phyloP scores from a whole-genome alignment of 2,329 filamentous ascomycete species.

The Trichophyton rubrum region DNA sequence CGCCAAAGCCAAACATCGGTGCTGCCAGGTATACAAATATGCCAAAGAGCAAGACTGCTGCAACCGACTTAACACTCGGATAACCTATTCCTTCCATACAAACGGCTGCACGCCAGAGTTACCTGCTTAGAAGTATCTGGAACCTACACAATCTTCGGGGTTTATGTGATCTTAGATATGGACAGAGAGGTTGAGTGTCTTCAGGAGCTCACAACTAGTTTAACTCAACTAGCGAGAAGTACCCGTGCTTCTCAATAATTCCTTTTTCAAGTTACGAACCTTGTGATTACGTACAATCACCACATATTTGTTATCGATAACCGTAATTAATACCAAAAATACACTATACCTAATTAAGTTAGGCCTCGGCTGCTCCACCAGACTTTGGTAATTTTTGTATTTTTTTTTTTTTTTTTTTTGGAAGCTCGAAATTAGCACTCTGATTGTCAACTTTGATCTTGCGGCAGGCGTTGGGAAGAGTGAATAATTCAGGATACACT shows the following conservation, averaged over 20 bases:
- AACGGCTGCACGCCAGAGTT: background rate
- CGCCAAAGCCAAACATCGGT: conserved; percentile 30
- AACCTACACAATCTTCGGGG: background rate
- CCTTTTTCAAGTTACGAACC: background rate
- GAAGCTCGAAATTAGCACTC: background rate
- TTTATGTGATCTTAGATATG: background rate
- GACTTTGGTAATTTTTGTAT: background rate
- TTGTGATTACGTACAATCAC: background rate
- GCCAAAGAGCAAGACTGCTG: conserved; percentile 12
- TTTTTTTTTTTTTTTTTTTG: background rate
- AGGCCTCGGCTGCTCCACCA: background rate
- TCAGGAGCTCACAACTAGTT: background rate
- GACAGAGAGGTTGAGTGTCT: background rate
- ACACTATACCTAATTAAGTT: background rate
- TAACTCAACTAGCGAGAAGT: background rate
- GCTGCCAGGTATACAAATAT: conserved; percentile 23
- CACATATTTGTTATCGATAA: background rate
- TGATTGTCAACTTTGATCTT: background rate
- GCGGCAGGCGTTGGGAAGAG: background rate
- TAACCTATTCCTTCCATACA: background rate
- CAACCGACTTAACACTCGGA: background rate
- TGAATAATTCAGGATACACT: background rate
- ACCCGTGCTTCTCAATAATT: background rate
- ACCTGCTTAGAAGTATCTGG: background rate
- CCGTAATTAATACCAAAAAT: background rate